Evolutionary conservation across 495 filamentous ascomycete species (phyloP).

Genomic region (Tuber melanosporum): DNA sequence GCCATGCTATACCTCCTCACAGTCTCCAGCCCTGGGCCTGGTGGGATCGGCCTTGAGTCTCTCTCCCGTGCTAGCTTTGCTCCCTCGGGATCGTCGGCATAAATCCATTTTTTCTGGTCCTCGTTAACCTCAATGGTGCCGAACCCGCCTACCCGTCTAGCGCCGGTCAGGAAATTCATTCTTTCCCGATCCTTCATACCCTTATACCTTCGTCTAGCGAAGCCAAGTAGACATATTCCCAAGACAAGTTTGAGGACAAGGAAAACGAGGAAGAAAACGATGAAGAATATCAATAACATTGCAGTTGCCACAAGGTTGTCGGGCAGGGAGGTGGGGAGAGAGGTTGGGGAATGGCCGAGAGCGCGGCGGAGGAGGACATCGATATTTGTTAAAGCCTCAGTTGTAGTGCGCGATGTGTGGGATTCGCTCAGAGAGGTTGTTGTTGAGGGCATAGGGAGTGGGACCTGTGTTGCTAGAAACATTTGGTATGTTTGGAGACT

Average conservation of each 20-base stretch:
- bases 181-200: constrained; percentile 63
- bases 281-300: constrained; percentile 71
- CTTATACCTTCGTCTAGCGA: constrained; percentile 67
- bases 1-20: constrained; percentile 87
- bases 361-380: constrained; percentile 68
- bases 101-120: constrained; percentile 78
- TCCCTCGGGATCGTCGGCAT: constrained; percentile 72
- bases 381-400: constrained; percentile 64
- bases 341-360: constrained; percentile 54
- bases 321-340: constrained; percentile 42
- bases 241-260: constrained; percentile 75
- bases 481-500: constrained; percentile 96
- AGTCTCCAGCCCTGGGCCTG: constrained; percentile 54
- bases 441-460: constrained; percentile 61
- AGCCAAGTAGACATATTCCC: constrained; percentile 71
- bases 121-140: constrained; percentile 83
- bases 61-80: constrained; percentile 56
- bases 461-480: constrained; percentile 82
- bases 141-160: constrained; percentile 69
- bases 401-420: constrained; percentile 59
- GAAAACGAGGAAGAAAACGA: constrained; percentile 69
- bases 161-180: constrained; percentile 59
- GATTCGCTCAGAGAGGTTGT: constrained; percentile 58
- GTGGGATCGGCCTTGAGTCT: constrained; percentile 49
- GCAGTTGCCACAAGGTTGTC: constrained; percentile 63